Evolutionary conservation across 345 rosid genomes (phyloP).

Genomic region (Ceriops zippeliana): DNA sequence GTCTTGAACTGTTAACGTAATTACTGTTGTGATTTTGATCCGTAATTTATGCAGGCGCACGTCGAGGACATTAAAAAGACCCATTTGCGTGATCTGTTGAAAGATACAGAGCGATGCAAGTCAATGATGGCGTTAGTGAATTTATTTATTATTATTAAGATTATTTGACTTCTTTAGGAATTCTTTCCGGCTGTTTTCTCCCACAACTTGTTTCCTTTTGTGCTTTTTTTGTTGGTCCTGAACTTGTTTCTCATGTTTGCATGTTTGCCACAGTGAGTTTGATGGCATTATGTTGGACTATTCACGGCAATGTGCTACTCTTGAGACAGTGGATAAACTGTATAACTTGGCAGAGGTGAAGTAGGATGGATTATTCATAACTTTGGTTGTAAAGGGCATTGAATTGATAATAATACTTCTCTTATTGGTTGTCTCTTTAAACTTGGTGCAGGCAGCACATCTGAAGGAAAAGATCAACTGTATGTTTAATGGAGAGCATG

Average conservation of each 20-base stretch:
- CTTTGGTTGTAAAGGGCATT: background rate
- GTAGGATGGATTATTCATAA: constrained; percentile 14
- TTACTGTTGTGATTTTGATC: background rate
- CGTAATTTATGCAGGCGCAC: constrained; percentile 41
- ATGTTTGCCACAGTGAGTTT: constrained; percentile 50
- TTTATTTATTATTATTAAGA: background rate
- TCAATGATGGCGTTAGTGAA: constrained; percentile 66
- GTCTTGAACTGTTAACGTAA: background rate
- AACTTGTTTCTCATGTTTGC: background rate
- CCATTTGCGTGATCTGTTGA: constrained; percentile 79
- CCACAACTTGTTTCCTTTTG: background rate
- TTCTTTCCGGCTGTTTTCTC: background rate
- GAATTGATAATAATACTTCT: background rate
- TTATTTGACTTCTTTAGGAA: too few relatives aligned
- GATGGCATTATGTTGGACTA: constrained; percentile 72
- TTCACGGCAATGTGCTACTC: constrained; percentile 72
- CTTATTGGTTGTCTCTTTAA: background rate
- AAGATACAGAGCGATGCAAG: constrained; percentile 59
- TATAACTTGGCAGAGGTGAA: constrained; percentile 70
- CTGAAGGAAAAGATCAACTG: constrained; percentile 67
- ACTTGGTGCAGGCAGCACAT: constrained; percentile 54
- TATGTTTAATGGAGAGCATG: constrained; percentile 84
- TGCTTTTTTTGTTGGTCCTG: too few relatives aligned
- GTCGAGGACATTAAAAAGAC: constrained; percentile 68
- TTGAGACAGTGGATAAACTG: constrained; percentile 63